phyloP scores from a whole-genome alignment of 2,329 filamentous ascomycete species.

The Fusarium newnesense region DNA sequence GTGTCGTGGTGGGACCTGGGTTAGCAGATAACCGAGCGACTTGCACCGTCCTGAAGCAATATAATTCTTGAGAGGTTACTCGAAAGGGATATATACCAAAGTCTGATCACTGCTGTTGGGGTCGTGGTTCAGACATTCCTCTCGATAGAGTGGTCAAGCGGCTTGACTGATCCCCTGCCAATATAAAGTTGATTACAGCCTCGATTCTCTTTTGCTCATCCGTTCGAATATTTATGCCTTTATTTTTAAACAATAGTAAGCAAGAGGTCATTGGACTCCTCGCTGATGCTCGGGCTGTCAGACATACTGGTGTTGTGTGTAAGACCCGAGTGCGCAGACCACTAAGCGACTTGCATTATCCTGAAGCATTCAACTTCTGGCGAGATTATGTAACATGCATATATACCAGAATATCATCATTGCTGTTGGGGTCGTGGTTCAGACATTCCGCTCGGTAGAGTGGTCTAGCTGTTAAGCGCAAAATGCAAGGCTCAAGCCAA shows the following conservation, averaged over 20 bases:
- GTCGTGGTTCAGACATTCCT: not conserved
- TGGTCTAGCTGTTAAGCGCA: not conserved
- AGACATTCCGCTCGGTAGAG: not conserved
- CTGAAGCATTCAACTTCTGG: rapidly evolving
- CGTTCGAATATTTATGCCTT: not conserved
- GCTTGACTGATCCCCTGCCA: not conserved
- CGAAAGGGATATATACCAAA: no score
- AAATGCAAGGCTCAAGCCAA: no score
- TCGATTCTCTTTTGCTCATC: not conserved
- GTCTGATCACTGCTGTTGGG: no score
- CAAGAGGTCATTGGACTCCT: no score
- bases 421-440: not conserved
- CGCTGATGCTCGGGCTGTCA: not conserved
- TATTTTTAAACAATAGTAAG: rapidly evolving
- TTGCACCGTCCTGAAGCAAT: no score
- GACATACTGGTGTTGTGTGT: rapidly evolving
- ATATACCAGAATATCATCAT: not conserved
- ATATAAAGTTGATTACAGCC: not conserved
- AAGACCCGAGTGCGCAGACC: not conserved
- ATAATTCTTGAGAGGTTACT: no score
- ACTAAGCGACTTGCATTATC: not conserved
- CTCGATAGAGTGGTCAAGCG: not conserved
- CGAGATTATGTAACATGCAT: not conserved
- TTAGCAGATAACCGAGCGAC: no score
- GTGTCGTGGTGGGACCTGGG: no score